These are phyloP conservation scores for Sporothrix pseudoabietina DNA, from an alignment of 2,329 filamentous ascomycete species.

Conservation along the genomic window DNA sequence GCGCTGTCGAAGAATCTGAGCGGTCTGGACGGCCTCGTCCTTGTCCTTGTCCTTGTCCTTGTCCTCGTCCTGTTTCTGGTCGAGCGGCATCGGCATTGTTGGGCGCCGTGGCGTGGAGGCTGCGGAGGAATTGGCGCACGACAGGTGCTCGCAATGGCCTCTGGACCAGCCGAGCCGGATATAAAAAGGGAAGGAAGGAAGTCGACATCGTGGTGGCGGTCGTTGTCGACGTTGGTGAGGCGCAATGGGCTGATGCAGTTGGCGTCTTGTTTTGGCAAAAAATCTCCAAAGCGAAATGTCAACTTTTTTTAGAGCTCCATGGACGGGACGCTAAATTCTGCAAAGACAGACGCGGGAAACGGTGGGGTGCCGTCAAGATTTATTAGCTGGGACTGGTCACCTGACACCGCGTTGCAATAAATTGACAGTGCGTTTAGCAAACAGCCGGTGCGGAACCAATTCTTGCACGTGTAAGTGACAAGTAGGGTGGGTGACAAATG, in stretches of 20 bases:
- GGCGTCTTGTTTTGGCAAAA: too few relatives aligned
- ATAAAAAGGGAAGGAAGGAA: conserved; percentile 67
- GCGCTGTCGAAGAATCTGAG: too few relatives aligned
- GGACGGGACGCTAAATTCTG: background rate
- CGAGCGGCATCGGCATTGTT: background rate
- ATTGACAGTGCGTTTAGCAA: background rate
- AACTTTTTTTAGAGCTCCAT: conserved; percentile 16
- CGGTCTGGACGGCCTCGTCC: too few relatives aligned
- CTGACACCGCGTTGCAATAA: conserved; percentile 6
- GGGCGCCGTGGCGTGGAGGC: conserved; percentile 36
- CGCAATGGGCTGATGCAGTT: background rate
- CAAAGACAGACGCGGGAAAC: background rate
- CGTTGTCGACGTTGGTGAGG: background rate
- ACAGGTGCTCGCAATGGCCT: conserved; percentile 39
- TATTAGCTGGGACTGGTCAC: background rate
- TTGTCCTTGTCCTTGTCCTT: too few relatives aligned
- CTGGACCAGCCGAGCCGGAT: conserved; percentile 68
- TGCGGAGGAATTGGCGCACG: conserved; percentile 38
- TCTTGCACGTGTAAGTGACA: background rate
- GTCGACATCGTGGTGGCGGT: conserved; percentile 46
- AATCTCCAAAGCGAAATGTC: background rate
- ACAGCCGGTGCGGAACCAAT: too few relatives aligned
- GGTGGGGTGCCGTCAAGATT: background rate
- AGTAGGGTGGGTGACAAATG: background rate
- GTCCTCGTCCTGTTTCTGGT: background rate